Evolutionary conservation across 2,329 filamentous ascomycete species (phyloP).

Genomic region (Fusarium chlamydosporum): DNA sequence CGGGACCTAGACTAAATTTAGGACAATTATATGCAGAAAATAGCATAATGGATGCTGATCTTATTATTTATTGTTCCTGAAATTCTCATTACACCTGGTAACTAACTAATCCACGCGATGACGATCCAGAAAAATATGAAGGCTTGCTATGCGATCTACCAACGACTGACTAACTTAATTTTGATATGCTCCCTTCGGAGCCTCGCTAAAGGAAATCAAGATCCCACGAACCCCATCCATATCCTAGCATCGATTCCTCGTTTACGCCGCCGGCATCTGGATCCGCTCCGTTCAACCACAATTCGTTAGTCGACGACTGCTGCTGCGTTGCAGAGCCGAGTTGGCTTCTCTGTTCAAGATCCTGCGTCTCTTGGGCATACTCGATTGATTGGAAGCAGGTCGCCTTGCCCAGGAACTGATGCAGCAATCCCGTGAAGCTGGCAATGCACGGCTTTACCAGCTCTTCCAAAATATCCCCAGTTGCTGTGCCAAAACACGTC

Average conservation of each 20-base stretch:
- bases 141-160: not conserved
- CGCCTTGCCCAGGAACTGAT: slow-evolving; percentile 54
- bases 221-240: slow-evolving; percentile 50
- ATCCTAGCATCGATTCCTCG: slow-evolving; percentile 44
- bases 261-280: slow-evolving; percentile 32
- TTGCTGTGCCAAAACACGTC: slow-evolving; percentile 36
- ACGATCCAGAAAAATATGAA: not conserved
- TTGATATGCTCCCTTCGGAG: not conserved
- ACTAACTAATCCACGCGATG: not conserved
- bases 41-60: slow-evolving; percentile 1
- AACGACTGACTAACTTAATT: not conserved
- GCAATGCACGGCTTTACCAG: slow-evolving; percentile 41
- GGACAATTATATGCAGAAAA: slow-evolving; percentile 10
- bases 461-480: slow-evolving; percentile 40
- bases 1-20: slow-evolving; percentile 7
- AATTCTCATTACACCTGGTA: not conserved
- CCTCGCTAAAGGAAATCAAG: slow-evolving; percentile 47
- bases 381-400: slow-evolving; percentile 51
- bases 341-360: slow-evolving; percentile 21
- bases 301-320: slow-evolving; percentile 37
- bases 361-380: slow-evolving; percentile 41
- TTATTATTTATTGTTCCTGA: not conserved
- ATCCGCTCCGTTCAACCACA: slow-evolving; percentile 43
- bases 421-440: slow-evolving; percentile 50
- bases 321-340: slow-evolving; percentile 30